These are phyloP conservation scores for Wickerhamiella kurtzmanii DNA, from an alignment of 805 yeast species.

Conservation along the genomic window DNA sequence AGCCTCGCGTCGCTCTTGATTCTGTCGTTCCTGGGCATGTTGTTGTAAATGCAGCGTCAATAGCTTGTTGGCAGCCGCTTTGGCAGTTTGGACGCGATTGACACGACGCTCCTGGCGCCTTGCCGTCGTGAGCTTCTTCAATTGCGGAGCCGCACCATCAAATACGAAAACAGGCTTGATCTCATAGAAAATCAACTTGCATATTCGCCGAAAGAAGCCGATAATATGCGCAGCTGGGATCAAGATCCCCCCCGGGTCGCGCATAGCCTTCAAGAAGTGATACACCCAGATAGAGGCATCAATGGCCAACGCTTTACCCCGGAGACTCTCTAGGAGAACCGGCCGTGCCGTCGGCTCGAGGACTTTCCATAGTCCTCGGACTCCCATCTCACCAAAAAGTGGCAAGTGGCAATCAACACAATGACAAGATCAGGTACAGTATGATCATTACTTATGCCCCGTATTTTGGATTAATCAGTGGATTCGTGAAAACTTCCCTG, in stretches of 20 bases:
- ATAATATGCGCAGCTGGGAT: slow-evolving; percentile 72
- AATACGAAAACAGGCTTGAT: slow-evolving; percentile 62
- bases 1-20: not conserved
- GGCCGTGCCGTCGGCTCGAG: slow-evolving; percentile 84
- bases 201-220: slow-evolving; percentile 90
- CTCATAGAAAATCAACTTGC: slow-evolving; percentile 79
- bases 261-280: slow-evolving; percentile 87
- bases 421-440: too few relatives aligned
- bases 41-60: slow-evolving; percentile 68
- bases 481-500: not conserved
- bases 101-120: slow-evolving; percentile 60
- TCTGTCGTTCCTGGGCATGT: slow-evolving; percentile 33
- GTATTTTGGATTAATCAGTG: not conserved
- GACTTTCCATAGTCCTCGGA: slow-evolving; percentile 84
- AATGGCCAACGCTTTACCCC: slow-evolving; percentile 70
- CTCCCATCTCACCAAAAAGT: slow-evolving; percentile 56
- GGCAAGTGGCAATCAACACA: not conserved
- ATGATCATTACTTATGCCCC: not conserved
- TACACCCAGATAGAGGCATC: slow-evolving; percentile 99
- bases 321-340: slow-evolving; percentile 71
- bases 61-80: slow-evolving; percentile 64
- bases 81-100: slow-evolving; percentile 57
- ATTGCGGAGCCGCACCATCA: slow-evolving; percentile 54
- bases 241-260: slow-evolving; percentile 72
- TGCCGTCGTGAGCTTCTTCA: slow-evolving; percentile 67